Evolutionary conservation across 2,329 filamentous ascomycete genomes (phyloP).

Genomic region (Fusarium falciforme): DNA sequence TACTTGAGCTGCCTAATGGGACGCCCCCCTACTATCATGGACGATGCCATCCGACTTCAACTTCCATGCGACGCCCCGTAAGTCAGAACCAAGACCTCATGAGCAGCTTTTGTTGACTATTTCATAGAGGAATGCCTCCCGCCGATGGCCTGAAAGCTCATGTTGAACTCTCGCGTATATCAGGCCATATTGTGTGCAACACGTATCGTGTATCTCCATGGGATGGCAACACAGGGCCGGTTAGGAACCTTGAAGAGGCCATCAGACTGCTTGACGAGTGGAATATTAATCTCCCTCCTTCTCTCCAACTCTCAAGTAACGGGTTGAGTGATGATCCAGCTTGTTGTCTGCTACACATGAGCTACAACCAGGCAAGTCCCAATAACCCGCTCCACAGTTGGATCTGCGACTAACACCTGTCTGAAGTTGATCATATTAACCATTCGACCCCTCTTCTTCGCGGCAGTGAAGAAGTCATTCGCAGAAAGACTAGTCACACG

Average conservation of each 20-base stretch:
- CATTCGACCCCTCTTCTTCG: conserved; percentile 60
- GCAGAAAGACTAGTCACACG: conserved; percentile 53
- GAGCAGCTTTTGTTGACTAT: background rate
- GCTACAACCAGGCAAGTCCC: conserved; percentile 53
- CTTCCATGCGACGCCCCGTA: conserved; percentile 56
- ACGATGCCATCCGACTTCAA: conserved; percentile 59
- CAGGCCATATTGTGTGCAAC: conserved; percentile 60
- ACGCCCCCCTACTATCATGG: conserved; percentile 58
- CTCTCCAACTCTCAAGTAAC: conserved; percentile 52
- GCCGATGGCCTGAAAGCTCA: conserved; percentile 58
- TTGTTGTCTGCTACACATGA: conserved; percentile 60
- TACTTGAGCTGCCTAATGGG: conserved; percentile 63
- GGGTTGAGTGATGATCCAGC: conserved; percentile 55
- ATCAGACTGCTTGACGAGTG: conserved; percentile 57
- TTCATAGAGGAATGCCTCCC: conserved; percentile 55
- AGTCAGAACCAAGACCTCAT: conserved; percentile 36
- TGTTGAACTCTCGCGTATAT: conserved; percentile 60
- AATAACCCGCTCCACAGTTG: no score
- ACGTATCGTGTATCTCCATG: conserved; percentile 55
- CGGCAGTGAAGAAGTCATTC: conserved; percentile 59
- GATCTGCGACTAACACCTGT: background rate
- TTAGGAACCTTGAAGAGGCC: conserved; percentile 53
- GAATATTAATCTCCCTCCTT: conserved; percentile 51
- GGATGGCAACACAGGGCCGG: conserved; percentile 39
- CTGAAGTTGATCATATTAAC: conserved; percentile 58